Evolutionary conservation across 306 rosid genomes (phyloP), one percentile per base, ranked within the genome.

Genomic region (Mimosa pudica): DNA sequence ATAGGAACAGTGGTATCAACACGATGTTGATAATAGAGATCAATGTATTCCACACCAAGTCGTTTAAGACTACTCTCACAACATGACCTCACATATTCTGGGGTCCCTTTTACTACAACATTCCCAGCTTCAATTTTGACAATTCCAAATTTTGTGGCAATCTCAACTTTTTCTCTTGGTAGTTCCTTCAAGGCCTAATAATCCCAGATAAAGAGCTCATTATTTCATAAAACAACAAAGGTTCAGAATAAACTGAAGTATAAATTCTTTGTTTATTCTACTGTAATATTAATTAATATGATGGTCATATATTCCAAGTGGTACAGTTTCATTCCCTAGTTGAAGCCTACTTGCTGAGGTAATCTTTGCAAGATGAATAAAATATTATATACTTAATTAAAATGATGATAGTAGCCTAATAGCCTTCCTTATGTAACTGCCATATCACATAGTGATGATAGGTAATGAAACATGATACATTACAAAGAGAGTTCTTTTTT

Each of bases 21-120:
- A 3, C 96, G 92, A 83, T 95, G 98, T 84, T 89, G 97, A 81
- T 92, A 94, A 79, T 91, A 92, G 48, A 94, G 91, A 79, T 94
- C 97, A 11, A 92, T 95, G 86, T 84, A 92, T 16, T 88, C 87
- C 0, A 95, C 84, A n/a, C 82, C 93, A 41, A 95, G 98, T 24
- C 97, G 93, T 63, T 85, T 85, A 30, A 95, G 90, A 55, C 98
- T 95, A 68, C 84, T 86, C 86, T 89, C 96, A 55, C 97, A 89
- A 62, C 92, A 88, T 18, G 89, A 82, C 20, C 98, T 84, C 38
- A 89, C 97, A 81, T 95, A 95, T 54, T 91, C 89, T 47, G 98
- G 97, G 16, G 83, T 88, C 52, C 98, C 98, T 0, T 87, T 89
- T 8, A 94, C 92, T 33, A 51, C 10, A 36, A 89, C 76, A 2